Conservation (phyloP, 2,329 filamentous ascomycete genomes). For the Dactylellina sp. region DNA sequence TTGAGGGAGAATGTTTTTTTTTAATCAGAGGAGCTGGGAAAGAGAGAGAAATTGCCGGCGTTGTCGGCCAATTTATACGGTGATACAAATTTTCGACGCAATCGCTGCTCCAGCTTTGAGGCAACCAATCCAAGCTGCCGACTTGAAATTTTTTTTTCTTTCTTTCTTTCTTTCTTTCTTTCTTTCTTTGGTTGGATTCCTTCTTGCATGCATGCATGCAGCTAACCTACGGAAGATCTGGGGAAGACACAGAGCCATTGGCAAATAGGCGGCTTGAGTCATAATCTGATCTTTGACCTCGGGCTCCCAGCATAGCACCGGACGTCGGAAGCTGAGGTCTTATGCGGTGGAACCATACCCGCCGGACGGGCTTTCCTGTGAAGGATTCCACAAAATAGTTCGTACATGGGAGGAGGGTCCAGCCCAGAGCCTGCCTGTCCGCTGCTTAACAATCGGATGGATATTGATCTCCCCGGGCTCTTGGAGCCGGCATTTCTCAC, state of each 20-base stretch:
- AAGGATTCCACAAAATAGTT: constrained; percentile 31
- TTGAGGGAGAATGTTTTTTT: constrained; percentile 42
- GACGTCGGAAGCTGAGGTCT: constrained; percentile 39
- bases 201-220: constrained; percentile 48
- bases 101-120: constrained; percentile 11
- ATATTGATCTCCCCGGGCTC: constrained; percentile 30
- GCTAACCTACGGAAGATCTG: constrained; percentile 48
- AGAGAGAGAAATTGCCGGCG: constrained; percentile 27
- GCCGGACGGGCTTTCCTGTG: constrained; percentile 37
- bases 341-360: constrained; percentile 57
- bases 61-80: constrained; percentile 48
- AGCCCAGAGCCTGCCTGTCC: constrained; percentile 30
- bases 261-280: constrained; percentile 48
- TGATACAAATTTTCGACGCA: constrained; percentile 10
- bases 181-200: too few relatives aligned
- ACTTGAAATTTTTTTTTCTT: constrained; percentile 41
- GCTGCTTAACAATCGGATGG: constrained; percentile 34
- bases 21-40: constrained; percentile 17
- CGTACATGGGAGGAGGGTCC: constrained; percentile 29
- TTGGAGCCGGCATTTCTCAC: constrained; percentile 36
- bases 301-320: constrained; percentile 48
- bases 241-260: constrained; percentile 35
- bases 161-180: constrained; percentile 34
- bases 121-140: constrained; percentile 38
- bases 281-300: constrained; percentile 29